Conservation (phyloP, 2,329 filamentous ascomycete genomes). For the Fusarium gaditjirri region DNA sequence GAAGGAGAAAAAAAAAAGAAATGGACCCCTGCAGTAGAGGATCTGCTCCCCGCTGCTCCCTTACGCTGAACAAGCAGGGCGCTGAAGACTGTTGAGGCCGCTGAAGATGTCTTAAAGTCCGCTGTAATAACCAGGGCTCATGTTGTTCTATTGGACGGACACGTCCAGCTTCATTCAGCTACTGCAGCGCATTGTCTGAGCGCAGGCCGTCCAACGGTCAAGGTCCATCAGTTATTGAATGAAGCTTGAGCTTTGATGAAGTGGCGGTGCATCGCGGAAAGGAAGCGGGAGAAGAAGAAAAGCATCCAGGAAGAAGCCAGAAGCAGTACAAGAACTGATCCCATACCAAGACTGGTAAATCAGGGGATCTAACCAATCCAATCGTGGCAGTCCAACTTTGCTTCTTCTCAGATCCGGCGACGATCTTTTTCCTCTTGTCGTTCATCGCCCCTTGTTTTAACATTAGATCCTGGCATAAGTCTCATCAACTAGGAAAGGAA, state of each 20-base stretch:
- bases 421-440: conserved; percentile 27
- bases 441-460: conserved; percentile 5
- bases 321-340: background rate
- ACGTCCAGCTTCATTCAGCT: conserved; percentile 7
- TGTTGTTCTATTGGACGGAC: conserved; percentile 26
- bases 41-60: conserved; percentile 27
- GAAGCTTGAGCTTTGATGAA: conserved; percentile 1
- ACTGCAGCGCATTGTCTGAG: conserved; percentile 26
- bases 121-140: conserved; percentile 14
- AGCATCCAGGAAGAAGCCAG: conserved; percentile 2
- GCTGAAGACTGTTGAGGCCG: conserved; percentile 27
- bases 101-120: conserved; percentile 35
- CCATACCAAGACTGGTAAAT: background rate
- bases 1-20: background rate
- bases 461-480: conserved; percentile 2
- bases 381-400: conserved; percentile 4
- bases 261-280: background rate
- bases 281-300: background rate
- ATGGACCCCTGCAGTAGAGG: conserved; percentile 34
- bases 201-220: conserved; percentile 1
- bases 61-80: conserved; percentile 5
- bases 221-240: background rate
- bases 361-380: conserved; percentile 18
- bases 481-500: background rate
- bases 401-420: conserved; percentile 31